Base-by-base conservation (phyloP, 768 basidiomycete species). In the Pleurotus eryngii region DNA sequence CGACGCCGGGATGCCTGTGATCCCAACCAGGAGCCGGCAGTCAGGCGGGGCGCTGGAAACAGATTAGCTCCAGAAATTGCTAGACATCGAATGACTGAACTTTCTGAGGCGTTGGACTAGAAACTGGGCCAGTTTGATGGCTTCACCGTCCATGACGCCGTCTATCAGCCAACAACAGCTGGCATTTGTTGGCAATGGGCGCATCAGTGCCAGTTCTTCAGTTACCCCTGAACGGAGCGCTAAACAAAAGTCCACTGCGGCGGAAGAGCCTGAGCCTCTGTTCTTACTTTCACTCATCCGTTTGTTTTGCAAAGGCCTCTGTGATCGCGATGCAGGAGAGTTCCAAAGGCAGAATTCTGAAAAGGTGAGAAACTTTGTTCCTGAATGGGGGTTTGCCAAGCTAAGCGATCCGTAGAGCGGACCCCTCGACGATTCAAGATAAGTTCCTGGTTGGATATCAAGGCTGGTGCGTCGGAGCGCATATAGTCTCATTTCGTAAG, bases 361-460 rank as follows among this genome's bases (percentile, higher is more conserved):
- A 76, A 63, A 72, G 79, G 81, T 80, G 64, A 15, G 48, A 45
- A 20, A n/a, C 5, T 18, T 12, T 49, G 12, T 43, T 17, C n/a
- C 26, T n/a, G 30, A 35, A 35, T 35, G 30, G 30, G 30, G 51
- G 50, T 50, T 50, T 59, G 22, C 30, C 35, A 46, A 56, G 27
- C 46, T 58, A 39, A 37, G 30, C 30, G 30, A 35, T 35, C 20
- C 45, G n/a, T 57, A 78, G 88, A 61, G 86, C 87, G 8, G 79
- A 89, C 65, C 83, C 91, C 22, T 79, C 79, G 4, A 90, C 89
- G 8, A 90, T 94, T 47, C 88, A 90, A 57, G 82, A 90, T 72
- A 94, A 93, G 66, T 84, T 92, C 63, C 70, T 94, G 27, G 88
- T 92, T 0, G 91, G 91, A 37, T 93, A 93, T 68, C 92, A 93